Evolutionary conservation across 257 asterid genomes (phyloP).

Genomic region (Mentha longifolia): DNA sequence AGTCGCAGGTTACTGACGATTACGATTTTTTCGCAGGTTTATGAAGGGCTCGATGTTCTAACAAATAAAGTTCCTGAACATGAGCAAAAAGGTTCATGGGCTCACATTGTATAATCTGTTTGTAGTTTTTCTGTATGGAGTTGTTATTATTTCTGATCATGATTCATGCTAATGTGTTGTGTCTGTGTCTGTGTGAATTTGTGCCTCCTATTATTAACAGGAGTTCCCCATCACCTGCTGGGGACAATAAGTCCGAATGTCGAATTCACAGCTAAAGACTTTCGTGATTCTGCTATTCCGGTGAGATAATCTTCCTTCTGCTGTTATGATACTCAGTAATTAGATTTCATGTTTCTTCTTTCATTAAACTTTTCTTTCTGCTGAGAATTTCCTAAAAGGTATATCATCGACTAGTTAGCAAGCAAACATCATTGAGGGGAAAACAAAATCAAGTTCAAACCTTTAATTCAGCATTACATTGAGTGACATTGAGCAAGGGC

Average conservation of each 20-base stretch:
- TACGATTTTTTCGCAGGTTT: slow-evolving; percentile 49
- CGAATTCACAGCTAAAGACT: slow-evolving; percentile 84
- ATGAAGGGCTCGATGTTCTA: slow-evolving; percentile 83
- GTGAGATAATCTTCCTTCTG: slow-evolving; percentile 46
- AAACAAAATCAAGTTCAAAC: neutral
- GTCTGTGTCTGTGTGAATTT: neutral
- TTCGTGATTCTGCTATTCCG: slow-evolving; percentile 74
- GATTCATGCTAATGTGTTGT: neutral
- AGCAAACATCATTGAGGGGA: neutral
- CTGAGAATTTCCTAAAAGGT: neutral
- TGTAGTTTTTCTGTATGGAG: slow-evolving; percentile 10
- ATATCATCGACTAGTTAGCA: neutral
- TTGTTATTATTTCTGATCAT: slow-evolving; percentile 13
- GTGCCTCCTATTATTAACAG: slow-evolving; percentile 43
- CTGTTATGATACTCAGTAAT: neutral
- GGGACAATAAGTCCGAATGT: slow-evolving; percentile 72
- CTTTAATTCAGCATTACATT: neutral
- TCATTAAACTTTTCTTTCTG: neutral
- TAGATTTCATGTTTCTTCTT: neutral
- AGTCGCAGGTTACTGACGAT: slow-evolving; percentile 4
- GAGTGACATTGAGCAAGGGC: neutral
- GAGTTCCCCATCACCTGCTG: slow-evolving; percentile 86
- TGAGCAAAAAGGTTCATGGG: slow-evolving; percentile 65
- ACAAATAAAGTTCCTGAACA: slow-evolving; percentile 76
- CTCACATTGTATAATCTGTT: neutral